These are phyloP conservation scores for Calonectria henricotiae DNA, from an alignment of 2,329 filamentous ascomycete genomes.

Conservation along the genomic window DNA sequence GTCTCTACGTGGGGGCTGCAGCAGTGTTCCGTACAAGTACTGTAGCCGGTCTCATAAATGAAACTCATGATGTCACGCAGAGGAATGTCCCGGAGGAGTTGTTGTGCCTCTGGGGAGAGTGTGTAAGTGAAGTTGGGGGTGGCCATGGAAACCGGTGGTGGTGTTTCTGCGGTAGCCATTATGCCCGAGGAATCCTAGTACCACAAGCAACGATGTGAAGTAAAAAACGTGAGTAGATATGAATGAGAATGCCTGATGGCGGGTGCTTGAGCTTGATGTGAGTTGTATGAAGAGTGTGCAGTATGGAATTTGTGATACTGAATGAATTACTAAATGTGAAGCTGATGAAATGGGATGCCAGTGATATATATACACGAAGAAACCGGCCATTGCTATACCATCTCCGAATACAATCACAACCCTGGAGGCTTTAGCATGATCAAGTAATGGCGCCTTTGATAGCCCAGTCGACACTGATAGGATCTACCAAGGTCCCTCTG, in stretches of 20 bases:
- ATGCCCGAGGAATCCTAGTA: too few species aligned
- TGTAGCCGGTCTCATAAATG: conserved; percentile 26
- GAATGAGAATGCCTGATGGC: background rate
- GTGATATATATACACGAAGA: background rate
- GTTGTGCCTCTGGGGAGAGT: background rate
- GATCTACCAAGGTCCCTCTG: background rate
- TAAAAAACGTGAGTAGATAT: too few species aligned
- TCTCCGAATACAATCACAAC: background rate
- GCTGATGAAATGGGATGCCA: background rate
- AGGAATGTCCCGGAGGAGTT: background rate
- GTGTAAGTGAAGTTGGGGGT: background rate
- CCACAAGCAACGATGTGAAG: background rate
- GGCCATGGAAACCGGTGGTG: background rate
- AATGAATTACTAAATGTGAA: background rate
- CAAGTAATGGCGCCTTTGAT: background rate
- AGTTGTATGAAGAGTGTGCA: too few species aligned
- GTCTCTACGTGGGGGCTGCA: background rate
- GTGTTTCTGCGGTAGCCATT: background rate
- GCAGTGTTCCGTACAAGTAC: conserved; percentile 21
- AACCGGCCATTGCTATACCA: background rate
- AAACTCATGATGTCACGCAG: conserved; percentile 12
- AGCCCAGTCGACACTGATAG: background rate
- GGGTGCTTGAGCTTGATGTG: background rate
- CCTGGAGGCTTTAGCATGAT: background rate
- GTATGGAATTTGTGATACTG: background rate